These are phyloP conservation scores for Pythium biforme DNA, from an alignment of 352 stramenopile species.

Conservation along the genomic window DNA sequence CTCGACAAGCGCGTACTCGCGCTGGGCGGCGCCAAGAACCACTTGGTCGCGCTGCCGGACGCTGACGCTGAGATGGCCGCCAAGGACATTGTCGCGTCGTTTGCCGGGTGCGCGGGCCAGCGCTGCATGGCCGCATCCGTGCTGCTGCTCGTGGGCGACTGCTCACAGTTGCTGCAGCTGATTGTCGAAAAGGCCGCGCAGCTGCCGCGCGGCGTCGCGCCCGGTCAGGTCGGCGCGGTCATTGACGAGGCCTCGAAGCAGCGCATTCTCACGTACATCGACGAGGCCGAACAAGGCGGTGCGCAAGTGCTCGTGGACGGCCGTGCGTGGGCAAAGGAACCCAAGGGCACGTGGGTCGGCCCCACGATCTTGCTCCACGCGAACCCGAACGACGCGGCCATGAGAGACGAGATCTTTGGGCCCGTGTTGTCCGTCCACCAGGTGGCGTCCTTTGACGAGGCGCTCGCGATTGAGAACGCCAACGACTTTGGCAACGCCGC, in stretches of 20 bases:
- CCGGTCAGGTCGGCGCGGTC: slow-evolving; percentile 93
- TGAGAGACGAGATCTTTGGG: slow-evolving; percentile 97
- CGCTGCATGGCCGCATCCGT: slow-evolving; percentile 97
- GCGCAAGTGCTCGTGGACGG: slow-evolving; percentile 93
- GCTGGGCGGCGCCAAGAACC: slow-evolving; percentile 97
- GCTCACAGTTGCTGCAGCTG: slow-evolving; percentile 70
- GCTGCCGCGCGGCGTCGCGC: slow-evolving; percentile 86
- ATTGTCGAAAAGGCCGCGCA: slow-evolving; percentile 88
- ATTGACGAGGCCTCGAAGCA: slow-evolving; percentile 91
- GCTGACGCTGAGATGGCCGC: slow-evolving; percentile 91
- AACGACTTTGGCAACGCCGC: slow-evolving; percentile 98
- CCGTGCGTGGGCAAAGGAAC: slow-evolving; percentile 64
- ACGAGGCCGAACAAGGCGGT: slow-evolving; percentile 80
- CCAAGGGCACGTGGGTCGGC: slow-evolving; percentile 88
- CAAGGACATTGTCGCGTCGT: slow-evolving; percentile 95
- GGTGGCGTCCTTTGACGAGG: slow-evolving; percentile 90
- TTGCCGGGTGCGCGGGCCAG: slow-evolving; percentile 95
- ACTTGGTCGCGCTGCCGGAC: slow-evolving; percentile 95
- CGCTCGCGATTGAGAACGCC: slow-evolving; percentile 94
- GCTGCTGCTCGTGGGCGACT: slow-evolving; percentile 89
- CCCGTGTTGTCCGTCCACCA: slow-evolving; percentile 93
- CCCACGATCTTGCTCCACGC: slow-evolving; percentile 94
- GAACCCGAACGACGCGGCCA: slow-evolving; percentile 81
- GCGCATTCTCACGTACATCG: slow-evolving; percentile 94
- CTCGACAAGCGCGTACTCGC: slow-evolving; percentile 95